These are phyloP conservation scores for Cryptococcus wingfieldii DNA, from an alignment of 1,284 basidiomycete species.

Conservation along the genomic window DNA sequence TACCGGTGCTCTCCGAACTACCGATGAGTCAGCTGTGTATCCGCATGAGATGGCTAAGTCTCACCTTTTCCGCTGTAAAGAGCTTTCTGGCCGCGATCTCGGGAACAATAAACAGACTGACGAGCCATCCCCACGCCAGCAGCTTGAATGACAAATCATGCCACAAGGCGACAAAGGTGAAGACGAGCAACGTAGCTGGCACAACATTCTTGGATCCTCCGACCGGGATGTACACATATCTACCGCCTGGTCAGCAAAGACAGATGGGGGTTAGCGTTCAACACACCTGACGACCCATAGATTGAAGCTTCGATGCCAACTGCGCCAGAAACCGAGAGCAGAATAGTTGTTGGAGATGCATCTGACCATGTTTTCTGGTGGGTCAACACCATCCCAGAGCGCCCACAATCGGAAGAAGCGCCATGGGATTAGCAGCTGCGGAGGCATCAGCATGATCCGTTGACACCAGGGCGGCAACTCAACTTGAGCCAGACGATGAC, in stretches of 20 bases:
- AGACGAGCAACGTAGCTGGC: conserved; percentile 72
- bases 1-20: conserved; percentile 67
- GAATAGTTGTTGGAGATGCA: conserved; percentile 99
- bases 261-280: neutral
- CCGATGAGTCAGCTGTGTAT: neutral
- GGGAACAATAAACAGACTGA: conserved; percentile 84
- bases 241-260: neutral
- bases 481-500: conserved; percentile 97
- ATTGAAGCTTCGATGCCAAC: conserved; percentile 96
- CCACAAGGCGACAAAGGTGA: conserved; percentile 99
- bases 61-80: conserved; percentile 63
- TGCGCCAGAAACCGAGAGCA: conserved; percentile 86
- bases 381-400: conserved; percentile 79
- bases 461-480: conserved; percentile 15
- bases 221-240: conserved; percentile 92
- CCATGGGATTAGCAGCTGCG: conserved; percentile 86
- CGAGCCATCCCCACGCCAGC: conserved; percentile 95
- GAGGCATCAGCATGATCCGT: conserved; percentile 1
- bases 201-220: conserved; percentile 66
- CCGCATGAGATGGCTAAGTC: conserved; percentile 18
- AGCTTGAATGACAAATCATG: conserved; percentile 87
- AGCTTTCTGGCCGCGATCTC: conserved; percentile 66
- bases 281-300: conserved; percentile 83
- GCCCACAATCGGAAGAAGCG: conserved; percentile 97
- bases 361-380: conserved; percentile 97